Evolutionary conservation across 768 basidiomycete species (phyloP).

Genomic region (Suillus placidus): DNA sequence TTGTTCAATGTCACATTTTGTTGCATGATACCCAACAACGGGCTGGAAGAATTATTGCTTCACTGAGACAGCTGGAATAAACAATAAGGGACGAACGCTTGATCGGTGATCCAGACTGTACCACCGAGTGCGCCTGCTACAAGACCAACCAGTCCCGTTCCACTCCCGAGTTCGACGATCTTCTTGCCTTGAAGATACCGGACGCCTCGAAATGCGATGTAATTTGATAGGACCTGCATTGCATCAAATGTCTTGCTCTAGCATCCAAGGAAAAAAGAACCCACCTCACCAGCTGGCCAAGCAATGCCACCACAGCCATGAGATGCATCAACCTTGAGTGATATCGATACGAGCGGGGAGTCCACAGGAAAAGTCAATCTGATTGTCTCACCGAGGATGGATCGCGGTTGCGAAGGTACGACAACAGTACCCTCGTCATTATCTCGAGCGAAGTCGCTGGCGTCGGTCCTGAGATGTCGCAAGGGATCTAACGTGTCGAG

Average conservation of each 20-base stretch:
- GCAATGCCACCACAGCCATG: conserved; percentile 92
- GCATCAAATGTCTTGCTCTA: conserved; percentile 12
- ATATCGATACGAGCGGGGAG: conserved; percentile 29
- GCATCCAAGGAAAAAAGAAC: conserved; percentile 17
- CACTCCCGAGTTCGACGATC: conserved; percentile 85
- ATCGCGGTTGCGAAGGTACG: conserved; percentile 57
- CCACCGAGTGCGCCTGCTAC: conserved; percentile 71
- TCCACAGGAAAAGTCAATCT: conserved; percentile 41
- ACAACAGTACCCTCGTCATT: conserved; percentile 30
- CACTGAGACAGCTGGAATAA: conserved; percentile 17
- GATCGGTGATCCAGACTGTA: conserved; percentile 85
- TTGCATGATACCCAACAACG: conserved; percentile 77
- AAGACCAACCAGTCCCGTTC: conserved; percentile 92
- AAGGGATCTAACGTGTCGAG: conserved; percentile 62
- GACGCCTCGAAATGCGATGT: conserved; percentile 61
- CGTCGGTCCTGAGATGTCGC: conserved; percentile 55
- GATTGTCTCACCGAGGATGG: conserved; percentile 50
- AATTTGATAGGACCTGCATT: conserved; percentile 73
- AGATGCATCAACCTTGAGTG: conserved; percentile 71
- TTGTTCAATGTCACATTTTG: conserved; percentile 72
- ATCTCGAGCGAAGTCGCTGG: conserved; percentile 30
- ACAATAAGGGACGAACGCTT: conserved; percentile 62
- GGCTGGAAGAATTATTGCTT: conserved; percentile 45
- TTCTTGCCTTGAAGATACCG: conserved; percentile 53
- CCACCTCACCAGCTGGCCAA: conserved; percentile 91